A percentile compares a stretch with the other conserved stretches of the same genome.
Conservation (phyloP, 164 flowering plant species). For the Echeveria elegans region DNA sequence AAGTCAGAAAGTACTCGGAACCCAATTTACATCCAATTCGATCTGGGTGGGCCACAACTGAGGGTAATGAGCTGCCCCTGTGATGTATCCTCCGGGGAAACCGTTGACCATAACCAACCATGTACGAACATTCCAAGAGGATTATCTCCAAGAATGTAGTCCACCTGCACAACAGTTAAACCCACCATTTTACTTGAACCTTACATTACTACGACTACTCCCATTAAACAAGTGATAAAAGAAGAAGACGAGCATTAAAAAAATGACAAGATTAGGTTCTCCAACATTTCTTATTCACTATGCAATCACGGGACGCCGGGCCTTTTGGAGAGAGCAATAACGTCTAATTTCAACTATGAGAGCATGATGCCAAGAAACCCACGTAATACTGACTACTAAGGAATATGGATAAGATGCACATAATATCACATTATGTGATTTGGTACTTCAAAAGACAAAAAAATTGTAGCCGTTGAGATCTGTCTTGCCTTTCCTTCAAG, state of each 20-base stretch:
- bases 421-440: no score
- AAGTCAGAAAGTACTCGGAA: constrained; percentile 52
- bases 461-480: no score
- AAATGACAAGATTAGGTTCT: neutral
- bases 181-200: neutral
- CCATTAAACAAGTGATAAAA: neutral
- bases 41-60: constrained; percentile 59
- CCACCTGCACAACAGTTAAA: constrained; percentile 42
- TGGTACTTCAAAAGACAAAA: neutral
- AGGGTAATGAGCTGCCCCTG: constrained; percentile 77
- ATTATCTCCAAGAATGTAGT: constrained; percentile 93
- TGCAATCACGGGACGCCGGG: neutral
- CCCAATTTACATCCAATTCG: constrained; percentile 72
- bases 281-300: neutral
- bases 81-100: constrained; percentile 86
- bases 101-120: constrained; percentile 84
- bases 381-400: no score
- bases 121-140: constrained; percentile 82
- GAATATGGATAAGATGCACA: no score
- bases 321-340: neutral
- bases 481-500: neutral
- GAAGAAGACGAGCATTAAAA: neutral
- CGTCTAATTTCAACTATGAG: no score
- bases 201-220: no score
- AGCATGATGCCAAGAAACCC: neutral